These are phyloP conservation scores for Xylariaceae sp. DNA, from an alignment of 2,329 filamentous ascomycete genomes.

Conservation along the genomic window DNA sequence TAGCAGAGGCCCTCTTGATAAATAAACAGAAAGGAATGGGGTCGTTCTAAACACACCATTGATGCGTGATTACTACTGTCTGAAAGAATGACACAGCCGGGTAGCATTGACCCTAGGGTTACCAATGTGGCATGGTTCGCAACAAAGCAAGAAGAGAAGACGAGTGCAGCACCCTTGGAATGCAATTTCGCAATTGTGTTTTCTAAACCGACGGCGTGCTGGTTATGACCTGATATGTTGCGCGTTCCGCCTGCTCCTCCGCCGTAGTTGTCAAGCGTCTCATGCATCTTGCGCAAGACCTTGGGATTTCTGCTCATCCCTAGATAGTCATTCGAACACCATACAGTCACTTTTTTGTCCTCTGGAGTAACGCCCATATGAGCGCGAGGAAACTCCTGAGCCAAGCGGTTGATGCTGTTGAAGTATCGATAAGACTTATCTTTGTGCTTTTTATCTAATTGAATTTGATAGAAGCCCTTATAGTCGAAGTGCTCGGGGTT, in stretches of 20 bases:
- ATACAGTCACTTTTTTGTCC: constrained; percentile 88
- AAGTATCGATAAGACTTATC: constrained; percentile 99
- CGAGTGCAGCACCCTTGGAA: constrained; percentile 84
- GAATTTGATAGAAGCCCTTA: constrained; percentile 78
- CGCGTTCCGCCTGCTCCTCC: constrained; percentile 92
- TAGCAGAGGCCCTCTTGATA: too few species aligned
- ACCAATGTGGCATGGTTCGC: constrained; percentile 96
- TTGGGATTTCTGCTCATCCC: constrained; percentile 92
- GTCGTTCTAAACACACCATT: constrained; percentile 45
- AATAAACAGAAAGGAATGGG: too few species aligned
- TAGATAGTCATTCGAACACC: constrained; percentile 99
- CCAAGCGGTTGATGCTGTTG: constrained; percentile 99
- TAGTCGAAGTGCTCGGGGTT: constrained; percentile 75
- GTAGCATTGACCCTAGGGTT: constrained; percentile 90
- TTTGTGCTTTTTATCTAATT: constrained; percentile 98
- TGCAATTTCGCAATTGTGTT: constrained; percentile 80
- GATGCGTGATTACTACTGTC: constrained; percentile 97
- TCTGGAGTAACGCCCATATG: constrained; percentile 69
- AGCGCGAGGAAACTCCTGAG: constrained; percentile 90
- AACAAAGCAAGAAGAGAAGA: constrained; percentile 97
- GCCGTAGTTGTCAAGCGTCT: constrained; percentile 89
- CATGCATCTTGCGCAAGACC: constrained; percentile 87
- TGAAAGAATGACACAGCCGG: constrained; percentile 91
- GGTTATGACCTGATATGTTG: constrained; percentile 97
- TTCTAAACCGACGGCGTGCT: constrained; percentile 85